phyloP scores from a whole-genome alignment of 1,284 basidiomycete genomes.

The Erythrobasidium hasegawianum region DNA sequence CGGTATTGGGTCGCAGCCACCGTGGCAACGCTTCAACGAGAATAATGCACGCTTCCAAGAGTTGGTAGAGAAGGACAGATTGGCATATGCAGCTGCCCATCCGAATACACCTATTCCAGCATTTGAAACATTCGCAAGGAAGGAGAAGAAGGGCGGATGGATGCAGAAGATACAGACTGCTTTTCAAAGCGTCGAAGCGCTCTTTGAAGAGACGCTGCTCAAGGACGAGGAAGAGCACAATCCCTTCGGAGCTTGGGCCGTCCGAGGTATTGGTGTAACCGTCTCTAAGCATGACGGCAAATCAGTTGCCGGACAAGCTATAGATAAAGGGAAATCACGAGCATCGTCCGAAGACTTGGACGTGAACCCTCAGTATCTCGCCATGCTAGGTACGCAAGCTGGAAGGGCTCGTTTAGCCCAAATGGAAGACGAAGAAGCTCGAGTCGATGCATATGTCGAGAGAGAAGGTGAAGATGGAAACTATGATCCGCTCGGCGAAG shows the following conservation, averaged over 20 bases:
- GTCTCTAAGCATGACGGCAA: conserved; percentile 31
- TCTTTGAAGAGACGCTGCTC: conserved; percentile 44
- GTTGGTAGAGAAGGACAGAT: conserved; percentile 27
- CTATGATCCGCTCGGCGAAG: conserved; percentile 35
- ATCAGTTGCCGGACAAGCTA: background rate
- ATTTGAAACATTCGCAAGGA: conserved; percentile 39
- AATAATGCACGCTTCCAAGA: conserved; percentile 28
- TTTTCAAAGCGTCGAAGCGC: conserved; percentile 47
- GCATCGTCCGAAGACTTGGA: background rate
- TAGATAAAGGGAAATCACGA: background rate
- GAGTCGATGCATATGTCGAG: conserved; percentile 15
- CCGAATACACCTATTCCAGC: conserved; percentile 19
- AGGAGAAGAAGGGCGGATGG: conserved; percentile 37
- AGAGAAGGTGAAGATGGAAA: conserved; percentile 37
- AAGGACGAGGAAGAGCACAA: conserved; percentile 59
- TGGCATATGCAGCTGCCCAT: conserved; percentile 14
- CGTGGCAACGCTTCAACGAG: conserved; percentile 34
- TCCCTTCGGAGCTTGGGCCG: conserved; percentile 61
- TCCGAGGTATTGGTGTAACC: conserved; percentile 40
- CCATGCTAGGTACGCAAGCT: conserved; percentile 21
- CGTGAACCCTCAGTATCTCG: conserved; percentile 24
- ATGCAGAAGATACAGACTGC: conserved; percentile 44
- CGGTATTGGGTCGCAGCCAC: conserved; percentile 35
- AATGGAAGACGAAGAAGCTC: conserved; percentile 11
- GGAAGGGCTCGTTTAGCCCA: conserved; percentile 12